Evolutionary conservation across 148 eudicot species (phyloP).

Genomic region (Fagopyrum tataricum): DNA sequence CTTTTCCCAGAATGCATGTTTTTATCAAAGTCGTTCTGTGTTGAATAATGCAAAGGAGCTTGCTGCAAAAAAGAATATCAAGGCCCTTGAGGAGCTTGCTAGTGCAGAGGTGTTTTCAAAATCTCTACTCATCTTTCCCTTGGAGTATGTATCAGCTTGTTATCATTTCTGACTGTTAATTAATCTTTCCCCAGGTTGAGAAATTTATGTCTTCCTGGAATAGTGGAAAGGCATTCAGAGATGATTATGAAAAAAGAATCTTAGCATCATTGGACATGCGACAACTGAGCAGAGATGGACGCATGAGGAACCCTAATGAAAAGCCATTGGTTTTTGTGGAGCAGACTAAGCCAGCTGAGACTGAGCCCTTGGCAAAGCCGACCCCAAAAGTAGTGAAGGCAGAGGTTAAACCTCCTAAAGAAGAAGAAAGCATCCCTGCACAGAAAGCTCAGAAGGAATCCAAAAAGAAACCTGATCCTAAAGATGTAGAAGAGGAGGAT

Average conservation of each 20-base stretch:
- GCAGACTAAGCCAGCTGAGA: constrained; percentile 25
- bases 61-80: constrained; percentile 50
- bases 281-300: constrained; percentile 70
- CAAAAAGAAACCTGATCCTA: constrained; percentile 24
- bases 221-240: constrained; percentile 55
- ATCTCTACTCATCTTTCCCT: background rate
- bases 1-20: constrained; percentile 34
- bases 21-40: constrained; percentile 24
- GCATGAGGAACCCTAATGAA: constrained; percentile 73
- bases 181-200: constrained; percentile 34
- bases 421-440: constrained; percentile 20
- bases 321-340: constrained; percentile 56
- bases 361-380: constrained; percentile 21
- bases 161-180: background rate
- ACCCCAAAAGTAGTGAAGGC: constrained; percentile 42
- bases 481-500: constrained; percentile 27
- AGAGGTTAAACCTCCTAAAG: constrained; percentile 24
- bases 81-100: constrained; percentile 32
- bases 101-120: constrained; percentile 29
- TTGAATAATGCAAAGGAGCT: constrained; percentile 29
- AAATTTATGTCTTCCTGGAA: constrained; percentile 72
- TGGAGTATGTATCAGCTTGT: background rate
- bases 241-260: constrained; percentile 69
- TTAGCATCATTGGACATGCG: constrained; percentile 60
- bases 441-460: constrained; percentile 42